A percentile compares a stretch with the other conserved stretches of the same genome.
Conservation (phyloP, 306 rosid species). For the Lupinus albus region DNA sequence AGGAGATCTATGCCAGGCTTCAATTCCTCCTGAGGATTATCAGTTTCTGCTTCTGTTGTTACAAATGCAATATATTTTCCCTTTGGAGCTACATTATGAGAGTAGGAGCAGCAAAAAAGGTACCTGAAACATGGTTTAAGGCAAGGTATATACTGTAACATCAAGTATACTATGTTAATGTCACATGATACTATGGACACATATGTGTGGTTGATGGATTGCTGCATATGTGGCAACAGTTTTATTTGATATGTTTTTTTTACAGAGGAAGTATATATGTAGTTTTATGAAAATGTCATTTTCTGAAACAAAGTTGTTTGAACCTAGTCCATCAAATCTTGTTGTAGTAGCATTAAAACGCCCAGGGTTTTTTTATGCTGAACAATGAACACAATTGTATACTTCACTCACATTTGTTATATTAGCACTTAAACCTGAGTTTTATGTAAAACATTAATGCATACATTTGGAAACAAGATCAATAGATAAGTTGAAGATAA, state of each 20-base stretch:
- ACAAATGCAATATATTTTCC: slow-evolving; percentile 66
- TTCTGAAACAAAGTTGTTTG: background rate
- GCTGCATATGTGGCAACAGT: background rate
- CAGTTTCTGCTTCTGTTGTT: slow-evolving; percentile 64
- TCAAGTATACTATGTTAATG: background rate
- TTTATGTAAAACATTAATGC: background rate
- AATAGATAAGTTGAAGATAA: background rate
- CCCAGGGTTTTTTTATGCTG: too few relatives aligned
- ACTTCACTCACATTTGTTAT: background rate
- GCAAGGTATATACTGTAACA: background rate
- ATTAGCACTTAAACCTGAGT: background rate
- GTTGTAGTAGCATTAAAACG: too few relatives aligned
- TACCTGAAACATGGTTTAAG: slow-evolving; percentile 45
- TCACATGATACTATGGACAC: background rate
- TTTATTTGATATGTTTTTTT: background rate
- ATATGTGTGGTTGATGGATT: background rate
- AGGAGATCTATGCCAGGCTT: slow-evolving; percentile 63
- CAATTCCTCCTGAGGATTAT: slow-evolving; percentile 52
- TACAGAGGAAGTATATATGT: background rate
- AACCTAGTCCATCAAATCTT: too few relatives aligned
- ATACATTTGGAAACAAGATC: background rate
- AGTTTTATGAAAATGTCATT: background rate
- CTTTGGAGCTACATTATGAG: slow-evolving; percentile 64
- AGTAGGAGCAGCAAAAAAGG: slow-evolving; percentile 64
- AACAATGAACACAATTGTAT: background rate